A percentile compares a stretch with the other conserved stretches of the same genome.
Conservation (phyloP, 768 basidiomycete genomes). For the Panaeolus papilionaceus region DNA sequence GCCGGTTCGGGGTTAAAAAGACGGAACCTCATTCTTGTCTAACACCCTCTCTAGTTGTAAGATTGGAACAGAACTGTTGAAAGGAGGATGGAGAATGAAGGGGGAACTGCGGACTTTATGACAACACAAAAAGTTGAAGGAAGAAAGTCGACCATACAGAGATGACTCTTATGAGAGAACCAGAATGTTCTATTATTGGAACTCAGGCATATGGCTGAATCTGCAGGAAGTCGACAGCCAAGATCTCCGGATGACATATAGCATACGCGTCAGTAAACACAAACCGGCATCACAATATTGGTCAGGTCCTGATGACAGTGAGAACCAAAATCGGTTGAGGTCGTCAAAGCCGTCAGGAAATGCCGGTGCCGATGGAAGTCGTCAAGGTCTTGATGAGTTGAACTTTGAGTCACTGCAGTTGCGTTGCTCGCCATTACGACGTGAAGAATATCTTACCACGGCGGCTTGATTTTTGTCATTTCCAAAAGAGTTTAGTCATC, state of each 20-base stretch:
- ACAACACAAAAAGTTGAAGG: neutral
- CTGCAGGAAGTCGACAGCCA: neutral
- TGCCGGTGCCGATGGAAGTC: neutral
- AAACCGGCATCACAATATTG: neutral
- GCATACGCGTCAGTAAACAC: neutral
- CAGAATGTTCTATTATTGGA: neutral
- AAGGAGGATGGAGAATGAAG: neutral
- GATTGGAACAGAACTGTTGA: neutral
- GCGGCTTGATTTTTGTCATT: too few relatives aligned
- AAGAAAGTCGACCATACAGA: neutral
- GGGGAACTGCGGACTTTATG: neutral
- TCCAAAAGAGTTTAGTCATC: too few relatives aligned
- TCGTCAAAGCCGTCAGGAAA: neutral
- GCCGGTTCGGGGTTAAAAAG: constrained; percentile 51
- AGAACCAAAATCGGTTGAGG: neutral
- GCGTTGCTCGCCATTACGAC: neutral
- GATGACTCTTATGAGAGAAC: neutral
- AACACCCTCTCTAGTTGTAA: neutral
- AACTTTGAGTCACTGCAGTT: too few relatives aligned
- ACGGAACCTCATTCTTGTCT: constrained; percentile 29
- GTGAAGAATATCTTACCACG: too few relatives aligned
- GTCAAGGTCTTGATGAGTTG: neutral
- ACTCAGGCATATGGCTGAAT: neutral
- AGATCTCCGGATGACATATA: constrained; percentile 11
- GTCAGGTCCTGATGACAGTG: neutral